phyloP scores from a whole-genome alignment of 257 asterid species.

The Ilex asprella region DNA sequence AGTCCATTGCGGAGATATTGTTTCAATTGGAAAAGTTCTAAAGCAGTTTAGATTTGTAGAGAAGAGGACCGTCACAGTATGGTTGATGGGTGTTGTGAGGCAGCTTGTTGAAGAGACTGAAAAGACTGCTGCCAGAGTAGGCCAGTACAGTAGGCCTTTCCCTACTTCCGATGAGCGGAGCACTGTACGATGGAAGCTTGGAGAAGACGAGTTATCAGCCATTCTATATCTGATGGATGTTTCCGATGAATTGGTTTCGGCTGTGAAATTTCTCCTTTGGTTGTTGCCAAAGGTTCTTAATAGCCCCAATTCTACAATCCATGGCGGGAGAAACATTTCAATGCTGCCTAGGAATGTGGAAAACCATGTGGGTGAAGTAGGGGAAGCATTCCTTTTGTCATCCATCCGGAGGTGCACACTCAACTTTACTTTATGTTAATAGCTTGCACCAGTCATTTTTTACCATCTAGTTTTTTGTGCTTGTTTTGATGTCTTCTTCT shows the following conservation, averaged over 20 bases:
- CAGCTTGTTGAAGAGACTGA: conserved; percentile 78
- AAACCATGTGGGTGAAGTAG: conserved; percentile 60
- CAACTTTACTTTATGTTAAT: no score
- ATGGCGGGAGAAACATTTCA: conserved; percentile 51
- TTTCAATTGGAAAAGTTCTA: conserved; percentile 58
- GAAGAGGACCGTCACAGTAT: conserved; percentile 54
- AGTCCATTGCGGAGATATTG: conserved; percentile 44
- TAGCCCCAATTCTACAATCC: conserved; percentile 47
- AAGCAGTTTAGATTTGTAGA: conserved; percentile 70
- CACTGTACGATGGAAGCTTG: conserved; percentile 69
- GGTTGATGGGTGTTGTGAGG: conserved; percentile 75
- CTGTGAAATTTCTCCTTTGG: conserved; percentile 79
- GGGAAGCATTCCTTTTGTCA: conserved; percentile 84
- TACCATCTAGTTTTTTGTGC: no score
- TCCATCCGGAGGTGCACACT: conserved; percentile 58
- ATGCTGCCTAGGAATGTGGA: conserved; percentile 62
- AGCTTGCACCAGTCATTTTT: no score
- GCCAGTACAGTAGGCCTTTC: conserved; percentile 55
- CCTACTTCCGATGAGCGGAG: conserved; percentile 65
- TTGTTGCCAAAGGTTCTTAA: conserved; percentile 76
- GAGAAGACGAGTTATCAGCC: conserved; percentile 75
- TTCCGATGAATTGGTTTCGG: conserved; percentile 68
- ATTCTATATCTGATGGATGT: conserved; percentile 81
- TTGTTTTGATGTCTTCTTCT: no score
- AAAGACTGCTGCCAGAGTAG: conserved; percentile 48